Evolutionary conservation across 2,329 filamentous ascomycete species (phyloP), one percentile per base, ranked within the genome.

Genomic region (Penicillium psychrosexuale): DNA sequence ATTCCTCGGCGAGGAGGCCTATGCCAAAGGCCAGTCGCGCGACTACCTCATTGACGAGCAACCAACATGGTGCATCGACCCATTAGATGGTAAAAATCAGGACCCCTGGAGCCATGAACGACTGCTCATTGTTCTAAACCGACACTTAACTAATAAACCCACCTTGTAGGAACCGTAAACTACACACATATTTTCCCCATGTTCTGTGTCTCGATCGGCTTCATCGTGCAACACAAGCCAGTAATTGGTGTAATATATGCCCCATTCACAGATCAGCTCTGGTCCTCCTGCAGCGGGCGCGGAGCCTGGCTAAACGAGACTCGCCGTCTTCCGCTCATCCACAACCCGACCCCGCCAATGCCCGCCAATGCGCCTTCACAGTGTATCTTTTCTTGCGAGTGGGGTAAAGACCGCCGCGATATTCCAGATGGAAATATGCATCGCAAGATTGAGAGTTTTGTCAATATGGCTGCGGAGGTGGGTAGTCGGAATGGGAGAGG

Each of bases 101-200:
- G 1, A 24, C 17, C 0, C 0, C n/a, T 7, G 28, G 0, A 5
- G 22, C n/a, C 33, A 28, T 31, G 15, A 9, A 2, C 11, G 5
- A 15, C 3, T n/a, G 7, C n/a, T 13, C 12, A 27, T 9, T 19
- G 17, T 13, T 31, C 19, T 2, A 45, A 44, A 49, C 7, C n/a
- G 46, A 5, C 5, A 22, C 27, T 8, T 9, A 9, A 47, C 19
- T 33, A 39, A 46, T 40, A 22, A n/a, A 11, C 15, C 36, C 15
- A 12, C 11, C 11, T 8, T 17, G 5, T 40, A 80, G 78, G 81
- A 40, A 91, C 89, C 3, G 87, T 91, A 56, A 91, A 91, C 77
- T 91, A 88, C 74, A 89, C 88, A 30, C 89, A 91, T 70, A 80
- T 90, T 6, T 90, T 90, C 67, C 87, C 87, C 55, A 90, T 90